Base-by-base conservation (phyloP, 1,284 basidiomycete species). In the Golubevia sp. region DNA sequence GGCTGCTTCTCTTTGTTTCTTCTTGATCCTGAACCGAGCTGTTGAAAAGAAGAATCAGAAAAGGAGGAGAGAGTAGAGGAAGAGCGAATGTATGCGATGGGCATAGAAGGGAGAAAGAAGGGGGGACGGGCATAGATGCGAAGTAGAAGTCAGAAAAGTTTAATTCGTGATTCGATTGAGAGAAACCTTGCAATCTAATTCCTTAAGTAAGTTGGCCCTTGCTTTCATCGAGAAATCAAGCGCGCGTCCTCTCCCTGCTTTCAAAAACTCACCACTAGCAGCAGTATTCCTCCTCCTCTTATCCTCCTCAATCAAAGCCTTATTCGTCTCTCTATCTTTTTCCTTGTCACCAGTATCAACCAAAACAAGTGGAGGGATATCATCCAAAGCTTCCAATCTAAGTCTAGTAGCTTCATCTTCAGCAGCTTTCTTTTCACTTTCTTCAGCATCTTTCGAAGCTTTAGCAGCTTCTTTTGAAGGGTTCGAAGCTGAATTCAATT, bases 11-110 rank as follows among this genome's bases (percentile, higher is more conserved):
- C 97, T 88, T 85, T 97, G 94, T 88, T 99, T 99, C 88, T 99
- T 99, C 89, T 99, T 99, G 77, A 95, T 86, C 64, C 96, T 88
- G 88, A 99, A 99, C 15, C 96, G 91, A n/a, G 95, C 95, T 55
- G 70, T 55, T 24, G n/a, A n/a, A 55, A 26, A 26, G 49, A 20
- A 3, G 27, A n/a, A n/a, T n/a, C n/a, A 11, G 20, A 27, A 26
- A 49, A 18, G 23, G 56, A 24, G 21, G 3, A 4, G 24, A 20
- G 8, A 24, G n/a, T n/a, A n/a, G n/a, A 21, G n/a, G 4, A 27
- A 4, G 4, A 38, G 4, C 56, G 3, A n/a, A n/a, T 5, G 38
- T 30, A 4, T 4, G 34, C 15, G 18, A 26, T 55, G 3, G 3
- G 20, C 54, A 21, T 55, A 25, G 26, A 20, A 6, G n/a, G 11